Percentiles rank a stretch among this genome's conserved stretches.
These are phyloP conservation scores for Canavalia ensiformis DNA, from an alignment of 306 rosid genomes.

Conservation along the genomic window DNA sequence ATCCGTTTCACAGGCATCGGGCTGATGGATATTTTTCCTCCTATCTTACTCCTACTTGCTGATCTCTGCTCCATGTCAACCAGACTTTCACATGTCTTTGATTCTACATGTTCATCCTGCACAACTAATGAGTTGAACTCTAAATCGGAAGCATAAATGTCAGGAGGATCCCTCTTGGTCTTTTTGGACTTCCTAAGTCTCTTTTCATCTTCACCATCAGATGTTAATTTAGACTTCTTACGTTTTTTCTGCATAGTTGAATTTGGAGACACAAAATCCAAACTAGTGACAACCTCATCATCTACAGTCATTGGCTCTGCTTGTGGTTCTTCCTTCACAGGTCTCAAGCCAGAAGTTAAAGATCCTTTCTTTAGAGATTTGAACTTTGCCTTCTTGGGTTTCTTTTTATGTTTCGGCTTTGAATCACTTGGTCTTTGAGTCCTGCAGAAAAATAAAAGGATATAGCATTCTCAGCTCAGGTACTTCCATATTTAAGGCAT, in stretches of 20 bases:
- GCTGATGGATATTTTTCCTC: slow-evolving; percentile 93
- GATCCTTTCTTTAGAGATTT: slow-evolving; percentile 93
- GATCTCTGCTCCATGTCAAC: slow-evolving; percentile 76
- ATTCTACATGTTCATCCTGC: slow-evolving; percentile 67
- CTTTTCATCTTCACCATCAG: slow-evolving; percentile 66
- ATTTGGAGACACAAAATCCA: slow-evolving; percentile 65
- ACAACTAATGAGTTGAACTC: slow-evolving; percentile 63
- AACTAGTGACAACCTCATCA: slow-evolving; percentile 61
- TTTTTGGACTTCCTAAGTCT: slow-evolving; percentile 83
- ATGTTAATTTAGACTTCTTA: slow-evolving; percentile 60
- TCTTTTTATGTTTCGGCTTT: slow-evolving; percentile 87
- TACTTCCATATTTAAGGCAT: slow-evolving; percentile 21
- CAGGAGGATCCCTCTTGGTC: slow-evolving; percentile 67
- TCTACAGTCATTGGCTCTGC: slow-evolving; percentile 72
- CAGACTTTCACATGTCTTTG: slow-evolving; percentile 61
- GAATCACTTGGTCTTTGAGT: slow-evolving; percentile 63
- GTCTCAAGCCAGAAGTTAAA: slow-evolving; percentile 73
- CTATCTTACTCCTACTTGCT: slow-evolving; percentile 75
- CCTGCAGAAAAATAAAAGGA: slow-evolving; percentile 56
- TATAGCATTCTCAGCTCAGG: slow-evolving; percentile 39
- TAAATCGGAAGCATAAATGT: slow-evolving; percentile 65
- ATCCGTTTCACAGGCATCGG: slow-evolving; percentile 88
- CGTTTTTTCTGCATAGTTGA: slow-evolving; percentile 77
- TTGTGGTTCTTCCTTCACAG: slow-evolving; percentile 66
- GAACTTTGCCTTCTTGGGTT: slow-evolving; percentile 89